Base-by-base conservation (phyloP, 495 filamentous ascomycete species). In the Aspergillus egyptiacus region DNA sequence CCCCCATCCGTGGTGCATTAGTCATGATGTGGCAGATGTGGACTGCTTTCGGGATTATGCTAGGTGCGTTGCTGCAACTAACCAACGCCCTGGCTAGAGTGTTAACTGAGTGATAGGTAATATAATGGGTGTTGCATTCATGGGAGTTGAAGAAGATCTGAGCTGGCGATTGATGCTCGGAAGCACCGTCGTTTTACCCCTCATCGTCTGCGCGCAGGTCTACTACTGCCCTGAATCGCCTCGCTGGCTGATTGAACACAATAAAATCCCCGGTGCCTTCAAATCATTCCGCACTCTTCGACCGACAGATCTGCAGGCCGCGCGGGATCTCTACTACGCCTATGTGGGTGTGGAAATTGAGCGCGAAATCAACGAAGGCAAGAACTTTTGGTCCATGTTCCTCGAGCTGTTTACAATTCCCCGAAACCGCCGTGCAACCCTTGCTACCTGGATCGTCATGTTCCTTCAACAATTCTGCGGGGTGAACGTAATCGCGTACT, bases 41-140 rank as follows among this genome's bases (percentile, higher is more conserved):
- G 67, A 88, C 84, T 5, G 87, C 85, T 2, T 89, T 89, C 55
- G 86, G 87, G 9, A 89, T 91, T 53, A 84, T 90, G 78, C 50
- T 90, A 13, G 87, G 36, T 39, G 15, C 4, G 35, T 38, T 14
- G n/a, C n/a, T n/a, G n/a, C n/a, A n/a, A n/a, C n/a, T n/a, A n/a
- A n/a, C n/a, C n/a, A n/a, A n/a, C n/a, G n/a, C n/a, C n/a, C n/a
- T n/a, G n/a, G 13, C 14, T 15, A 2, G 9, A 36, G 33, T n/a
- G 18, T 18, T 18, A 3, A 36, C 33, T 17, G 4, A 17, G 17
- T 28, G 23, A 13, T 30, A 19, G 41, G 87, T 17, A 86, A 85
- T 53, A 76, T 82, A 31, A 78, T 83, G 56, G 84, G 83, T 51
- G 72, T 91, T 5, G 85, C 82, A 28, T 86, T 91, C 61, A 65